Percentiles rank a stretch among this genome's conserved stretches.
Evolutionary conservation across 441 rosid genomes (phyloP).

Genomic region (Sinapis alba): DNA sequence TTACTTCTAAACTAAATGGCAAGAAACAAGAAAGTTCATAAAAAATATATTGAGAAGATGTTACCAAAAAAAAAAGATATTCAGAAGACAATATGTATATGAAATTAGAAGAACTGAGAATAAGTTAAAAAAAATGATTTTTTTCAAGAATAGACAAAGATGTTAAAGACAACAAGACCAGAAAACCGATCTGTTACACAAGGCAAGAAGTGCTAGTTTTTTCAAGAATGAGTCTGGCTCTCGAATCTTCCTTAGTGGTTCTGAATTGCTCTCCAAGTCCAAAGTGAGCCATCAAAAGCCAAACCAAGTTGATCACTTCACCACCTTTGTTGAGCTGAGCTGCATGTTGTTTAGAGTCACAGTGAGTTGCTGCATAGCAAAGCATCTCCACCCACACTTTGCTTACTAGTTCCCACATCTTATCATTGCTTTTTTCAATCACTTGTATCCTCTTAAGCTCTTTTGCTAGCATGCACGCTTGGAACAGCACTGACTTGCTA

Average conservation of each 20-base stretch:
- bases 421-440: neutral
- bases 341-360: slow-evolving; percentile 52
- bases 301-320: slow-evolving; percentile 53
- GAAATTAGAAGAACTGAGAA: neutral
- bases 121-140: neutral
- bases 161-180: neutral
- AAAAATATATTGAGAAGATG: no score
- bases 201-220: neutral
- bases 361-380: slow-evolving; percentile 52
- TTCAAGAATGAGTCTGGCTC: slow-evolving; percentile 43
- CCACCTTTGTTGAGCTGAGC: slow-evolving; percentile 55
- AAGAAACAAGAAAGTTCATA: neutral
- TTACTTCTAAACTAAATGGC: neutral
- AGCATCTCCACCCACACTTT: slow-evolving; percentile 59
- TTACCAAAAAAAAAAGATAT: no score
- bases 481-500: slow-evolving; percentile 55
- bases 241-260: slow-evolving; percentile 47
- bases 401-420: slow-evolving; percentile 49
- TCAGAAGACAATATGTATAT: neutral
- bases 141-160: neutral
- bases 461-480: slow-evolving; percentile 48
- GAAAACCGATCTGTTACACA: neutral
- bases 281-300: slow-evolving; percentile 64
- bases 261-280: slow-evolving; percentile 53
- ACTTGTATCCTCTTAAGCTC: slow-evolving; percentile 24